Base-by-base conservation (phyloP, 495 filamentous ascomycete genomes). In the Aspergillus homomorphus region DNA sequence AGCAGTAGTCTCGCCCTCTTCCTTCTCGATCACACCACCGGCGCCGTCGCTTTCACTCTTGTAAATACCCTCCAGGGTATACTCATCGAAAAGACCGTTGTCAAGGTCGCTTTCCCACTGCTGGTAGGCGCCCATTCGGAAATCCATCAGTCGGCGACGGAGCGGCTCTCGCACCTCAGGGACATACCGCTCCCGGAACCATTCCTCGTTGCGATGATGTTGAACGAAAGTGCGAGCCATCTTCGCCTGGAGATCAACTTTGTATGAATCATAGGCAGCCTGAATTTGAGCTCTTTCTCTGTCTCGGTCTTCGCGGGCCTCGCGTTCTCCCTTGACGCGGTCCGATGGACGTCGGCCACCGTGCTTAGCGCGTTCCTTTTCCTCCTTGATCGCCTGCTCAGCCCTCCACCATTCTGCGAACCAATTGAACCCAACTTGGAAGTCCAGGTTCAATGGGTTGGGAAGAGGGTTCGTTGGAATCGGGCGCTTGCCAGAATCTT, bases 391-490 rank as follows among this genome's bases (percentile, higher is more conserved):
- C 23, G 80, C 80, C 68, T 95, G 89, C 64, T 96, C 91, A 10
- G 81, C 74, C 56, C 92, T 80, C 92, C 92, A 97, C 94, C 94
- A 99, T 71, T 98, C 95, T 7, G 91, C 89, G 67, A 95, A 99
- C 73, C 87, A 98, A 22, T 89, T 96, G 75, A 98, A 98, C 0
- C 94, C 93, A 50, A 96, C 94, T 69, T 97, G 92, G 61, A 88
- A 96, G 15, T 96, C 89, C 10, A 98, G 79, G 51, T 82, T 88
- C 53, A 92, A 77, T 7, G 94, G 94, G 62, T 98, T 90, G 16
- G 85, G 80, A 33, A 96, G 70, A 3, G 88, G 90, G 64, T 96
- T 96, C 3, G 76, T 74, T 8, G 82, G 74, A n/a, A 87, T 72
- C 10, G 77, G 73, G 15, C 87, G 82, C 18, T 80, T 79, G 26